Evolutionary conservation across 352 stramenopile species (phyloP), one percentile per base, ranked within the genome.

Genomic region (Phytophthora podocarpi): DNA sequence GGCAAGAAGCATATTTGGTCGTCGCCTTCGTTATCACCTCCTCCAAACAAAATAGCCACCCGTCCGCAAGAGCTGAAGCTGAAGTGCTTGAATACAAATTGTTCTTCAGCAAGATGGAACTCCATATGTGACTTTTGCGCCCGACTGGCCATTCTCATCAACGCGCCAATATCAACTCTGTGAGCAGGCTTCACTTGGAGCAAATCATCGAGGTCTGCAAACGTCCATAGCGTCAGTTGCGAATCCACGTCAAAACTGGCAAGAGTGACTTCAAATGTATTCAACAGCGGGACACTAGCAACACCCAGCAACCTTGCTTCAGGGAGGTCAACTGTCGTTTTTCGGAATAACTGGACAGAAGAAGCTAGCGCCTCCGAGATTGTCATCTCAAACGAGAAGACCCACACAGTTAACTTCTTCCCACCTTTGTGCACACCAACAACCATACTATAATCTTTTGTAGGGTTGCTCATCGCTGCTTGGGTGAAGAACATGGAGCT

Each of bases 381-480:
- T 45, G 12, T 59, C 13, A 37, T 20, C 1, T 72, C 67, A 16
- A 90, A 72, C 6, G 78, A 74, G 46, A 91, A 89, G 2, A 88
- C 62, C 80, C 82, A 91, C 15, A 88, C 40, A 15, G 74, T 54
- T n/a, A 91, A 27, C 20, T 75, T 69, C 32, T 16, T 59, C 12
- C 74, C 69, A 6, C 51, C 62, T 36, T 61, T 60, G 24, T 75
- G 67, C n/a, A 87, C 21, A 13, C 77, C 83, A 67, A 89, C 16
- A 26, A 87, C 58, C 41, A 87, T 77, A 26, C 63, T 89, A 31
- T 76, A 92, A 61, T 92, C 83, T 28, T 85, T 90, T 1, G 62
- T 62, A n/a, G 28, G 49, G 5, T 18, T 61, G 45, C 59, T 63
- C 46, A 52, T 72, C 18, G 60, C 42, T 70, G 40, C 35, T 37